Evolutionary conservation across 495 filamentous ascomycete genomes (phyloP), one percentile per base, ranked within the genome.

Genomic region (Xylaria flabelliformis): DNA sequence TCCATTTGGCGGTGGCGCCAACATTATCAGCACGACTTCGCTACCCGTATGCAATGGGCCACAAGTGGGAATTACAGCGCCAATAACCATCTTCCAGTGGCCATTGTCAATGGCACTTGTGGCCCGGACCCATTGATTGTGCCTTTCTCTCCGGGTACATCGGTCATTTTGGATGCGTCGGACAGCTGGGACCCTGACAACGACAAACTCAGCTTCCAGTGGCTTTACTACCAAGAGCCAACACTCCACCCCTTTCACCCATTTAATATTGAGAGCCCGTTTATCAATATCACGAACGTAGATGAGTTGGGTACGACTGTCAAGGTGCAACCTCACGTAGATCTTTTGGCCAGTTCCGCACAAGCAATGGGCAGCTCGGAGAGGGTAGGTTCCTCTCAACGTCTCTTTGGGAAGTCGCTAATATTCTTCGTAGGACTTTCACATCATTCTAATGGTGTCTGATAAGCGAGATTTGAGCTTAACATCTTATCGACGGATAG

Each of bases 181-280:
- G 50, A 24, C 50, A 53, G 50, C 50, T 53, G 50, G 50, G 50
- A 53, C 21, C 50, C 50, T 24, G 50, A 53, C 24, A 53, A 53
- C 8, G 10, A 53, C 6, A n/a, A 21, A 53, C 21, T 53, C 7
- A 53, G 7, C n/a, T 53, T 53, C 8, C 5, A 24, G 6, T 53
- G 50, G 50, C n/a, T 53, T 9, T 53, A 24, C 8, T 53, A 53
- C 21, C 21, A 53, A 53, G 50, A 53, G 36, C 36, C 21, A 21
- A 53, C 50, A 24, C 5, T 53, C 1, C n/a, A 53, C 5, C 50
- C 50, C 9, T 9, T 53, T 24, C 26, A 53, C 21, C 50, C 50
- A 4, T 53, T 53, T 26, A 9, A 7, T n/a, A n/a, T 4, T 12
- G 50, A 26, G 50, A 26, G 50, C 26, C 21, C 50, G 50, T 53